Evolutionary conservation across 2,329 filamentous ascomycete genomes (phyloP).

Genomic region (Monosporascus sp.): DNA sequence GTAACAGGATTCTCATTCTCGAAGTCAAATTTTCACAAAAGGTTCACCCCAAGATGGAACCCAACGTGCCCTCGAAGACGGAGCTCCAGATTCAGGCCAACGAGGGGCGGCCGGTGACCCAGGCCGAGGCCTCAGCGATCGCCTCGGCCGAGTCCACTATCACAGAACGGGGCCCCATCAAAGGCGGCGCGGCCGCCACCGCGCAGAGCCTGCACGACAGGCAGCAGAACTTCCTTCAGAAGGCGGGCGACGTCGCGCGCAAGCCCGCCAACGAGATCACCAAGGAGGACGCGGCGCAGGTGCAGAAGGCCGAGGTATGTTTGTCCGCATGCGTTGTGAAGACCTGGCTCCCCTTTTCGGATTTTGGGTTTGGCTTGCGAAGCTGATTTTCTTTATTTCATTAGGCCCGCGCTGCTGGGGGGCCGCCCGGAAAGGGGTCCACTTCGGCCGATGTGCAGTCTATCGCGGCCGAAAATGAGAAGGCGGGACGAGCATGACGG

Average conservation of each 20-base stretch:
- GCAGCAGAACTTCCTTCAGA: constrained; percentile 27
- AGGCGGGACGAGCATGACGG: neutral
- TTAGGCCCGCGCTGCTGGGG: constrained; percentile 12
- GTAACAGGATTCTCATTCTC: too few relatives aligned
- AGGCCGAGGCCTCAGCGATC: constrained; percentile 19
- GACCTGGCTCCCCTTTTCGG: neutral
- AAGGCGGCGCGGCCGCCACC: constrained; percentile 26
- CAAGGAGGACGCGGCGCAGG: constrained; percentile 24
- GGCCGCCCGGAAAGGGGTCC: constrained; percentile 19
- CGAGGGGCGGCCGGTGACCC: constrained; percentile 21
- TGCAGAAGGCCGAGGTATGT: constrained; percentile 23
- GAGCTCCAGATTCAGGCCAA: constrained; percentile 14
- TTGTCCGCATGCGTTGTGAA: neutral
- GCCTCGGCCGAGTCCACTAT: constrained; percentile 21
- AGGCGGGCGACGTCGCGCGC: constrained; percentile 22
- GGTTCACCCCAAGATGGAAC: neutral
- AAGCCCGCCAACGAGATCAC: constrained; percentile 24
- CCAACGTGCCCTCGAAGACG: constrained; percentile 11
- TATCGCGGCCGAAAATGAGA: constrained; percentile 21
- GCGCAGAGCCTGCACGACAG: constrained; percentile 29
- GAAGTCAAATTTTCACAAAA: too few relatives aligned
- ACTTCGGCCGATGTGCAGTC: constrained; percentile 23
- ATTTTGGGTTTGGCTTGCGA: neutral
- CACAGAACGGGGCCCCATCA: constrained; percentile 25
- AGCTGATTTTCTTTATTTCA: constrained; percentile 5